These are phyloP conservation scores for Xerocomellus intermedius DNA, from an alignment of 768 basidiomycete genomes.

Conservation along the genomic window DNA sequence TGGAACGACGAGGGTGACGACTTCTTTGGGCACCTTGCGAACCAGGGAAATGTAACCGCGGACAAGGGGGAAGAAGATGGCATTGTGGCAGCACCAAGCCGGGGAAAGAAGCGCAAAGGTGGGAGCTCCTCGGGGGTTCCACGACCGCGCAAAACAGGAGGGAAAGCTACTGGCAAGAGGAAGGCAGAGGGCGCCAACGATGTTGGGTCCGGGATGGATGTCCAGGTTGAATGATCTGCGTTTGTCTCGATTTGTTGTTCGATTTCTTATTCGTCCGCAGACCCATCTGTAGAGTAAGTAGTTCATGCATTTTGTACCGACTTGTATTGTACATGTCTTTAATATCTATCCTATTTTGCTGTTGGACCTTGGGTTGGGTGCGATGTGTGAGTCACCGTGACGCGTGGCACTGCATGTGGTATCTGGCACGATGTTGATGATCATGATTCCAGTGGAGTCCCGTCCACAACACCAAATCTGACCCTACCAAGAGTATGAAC, in stretches of 20 bases:
- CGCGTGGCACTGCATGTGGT: background rate
- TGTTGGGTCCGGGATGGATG: constrained; percentile 25
- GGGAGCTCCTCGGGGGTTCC: constrained; percentile 17
- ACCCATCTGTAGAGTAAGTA: constrained; percentile 35
- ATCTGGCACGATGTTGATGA: background rate
- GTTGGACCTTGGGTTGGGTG: background rate
- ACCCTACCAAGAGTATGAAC: no score
- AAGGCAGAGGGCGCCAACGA: constrained; percentile 30
- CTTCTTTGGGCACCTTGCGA: constrained; percentile 67
- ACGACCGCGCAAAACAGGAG: constrained; percentile 32
- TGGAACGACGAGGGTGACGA: constrained; percentile 89
- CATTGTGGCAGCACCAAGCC: constrained; percentile 20
- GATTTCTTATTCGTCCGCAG: constrained; percentile 10
- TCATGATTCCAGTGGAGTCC: no score
- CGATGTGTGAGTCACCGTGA: background rate
- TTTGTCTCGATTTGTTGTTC: constrained; percentile 12
- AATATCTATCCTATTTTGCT: constrained; percentile 22
- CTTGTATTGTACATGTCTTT: constrained; percentile 32
- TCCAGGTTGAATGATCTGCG: constrained; percentile 25
- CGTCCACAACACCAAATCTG: no score
- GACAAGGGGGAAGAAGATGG: constrained; percentile 35
- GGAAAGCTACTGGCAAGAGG: constrained; percentile 31
- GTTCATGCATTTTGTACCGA: constrained; percentile 27
- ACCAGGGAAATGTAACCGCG: constrained; percentile 15
- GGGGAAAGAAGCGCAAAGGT: constrained; percentile 37